A percentile compares a stretch with the other conserved stretches of the same genome.
Evolutionary conservation across 345 rosid species (phyloP).

Genomic region (Litchi chinensis): DNA sequence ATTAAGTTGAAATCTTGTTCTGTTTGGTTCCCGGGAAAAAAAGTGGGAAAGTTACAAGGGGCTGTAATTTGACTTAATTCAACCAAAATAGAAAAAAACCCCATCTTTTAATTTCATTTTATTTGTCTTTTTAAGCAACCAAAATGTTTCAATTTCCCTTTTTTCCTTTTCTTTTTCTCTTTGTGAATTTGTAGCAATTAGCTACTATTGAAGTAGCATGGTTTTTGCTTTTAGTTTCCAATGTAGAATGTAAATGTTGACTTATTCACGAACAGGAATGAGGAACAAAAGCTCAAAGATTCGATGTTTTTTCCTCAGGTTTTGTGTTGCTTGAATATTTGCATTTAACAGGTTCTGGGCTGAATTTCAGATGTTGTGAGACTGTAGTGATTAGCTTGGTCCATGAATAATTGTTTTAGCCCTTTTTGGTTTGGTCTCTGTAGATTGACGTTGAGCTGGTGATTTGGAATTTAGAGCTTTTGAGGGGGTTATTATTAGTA

Average conservation of each 20-base stretch:
- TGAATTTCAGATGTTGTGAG: neutral
- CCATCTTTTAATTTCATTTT: neutral
- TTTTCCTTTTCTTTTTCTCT: neutral
- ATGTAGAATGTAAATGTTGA: neutral
- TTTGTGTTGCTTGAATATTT: slow-evolving; percentile 2
- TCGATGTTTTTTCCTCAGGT: neutral
- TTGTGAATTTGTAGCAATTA: neutral
- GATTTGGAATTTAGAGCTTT: slow-evolving; percentile 28
- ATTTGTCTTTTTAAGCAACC: neutral
- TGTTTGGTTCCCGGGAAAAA: slow-evolving; percentile 10
- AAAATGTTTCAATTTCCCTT: neutral
- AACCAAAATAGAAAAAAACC: neutral
- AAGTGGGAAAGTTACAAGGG: neutral
- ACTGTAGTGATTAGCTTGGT: neutral
- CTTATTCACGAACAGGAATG: neutral
- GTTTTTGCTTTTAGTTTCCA: neutral
- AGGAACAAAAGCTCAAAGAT: neutral
- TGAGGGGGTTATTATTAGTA: slow-evolving; percentile 12
- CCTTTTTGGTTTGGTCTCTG: slow-evolving; percentile 10
- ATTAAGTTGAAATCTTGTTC: neutral
- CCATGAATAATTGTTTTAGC: neutral
- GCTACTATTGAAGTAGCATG: slow-evolving; percentile 8
- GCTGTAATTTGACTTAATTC: neutral
- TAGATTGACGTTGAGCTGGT: slow-evolving; percentile 33
- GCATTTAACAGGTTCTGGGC: slow-evolving; percentile 2